phyloP scores from a whole-genome alignment of 1,139 yeast genomes.

The Saccharomyces hybrid region DNA sequence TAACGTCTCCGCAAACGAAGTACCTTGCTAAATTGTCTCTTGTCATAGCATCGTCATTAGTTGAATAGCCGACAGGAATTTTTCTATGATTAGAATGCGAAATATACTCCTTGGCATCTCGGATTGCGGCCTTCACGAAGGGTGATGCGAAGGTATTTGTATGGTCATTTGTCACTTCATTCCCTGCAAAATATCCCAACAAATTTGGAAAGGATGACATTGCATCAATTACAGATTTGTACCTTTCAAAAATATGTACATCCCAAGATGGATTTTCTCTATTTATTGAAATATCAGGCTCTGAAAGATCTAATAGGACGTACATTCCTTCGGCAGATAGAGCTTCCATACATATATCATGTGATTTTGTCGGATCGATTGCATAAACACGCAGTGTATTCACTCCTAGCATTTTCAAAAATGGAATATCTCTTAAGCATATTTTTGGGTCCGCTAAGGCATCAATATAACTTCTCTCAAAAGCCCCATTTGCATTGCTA shows the following conservation, averaged over 20 bases:
- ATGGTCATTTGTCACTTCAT: constrained; percentile 49
- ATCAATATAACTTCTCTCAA: no score
- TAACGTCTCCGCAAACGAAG: constrained; percentile 39
- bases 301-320: constrained; percentile 48
- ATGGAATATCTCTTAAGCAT: constrained; percentile 48
- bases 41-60: constrained; percentile 52
- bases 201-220: constrained; percentile 44
- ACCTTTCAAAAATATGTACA: constrained; percentile 60
- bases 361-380: constrained; percentile 43
- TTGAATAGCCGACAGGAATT: constrained; percentile 57
- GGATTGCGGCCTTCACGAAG: constrained; percentile 53
- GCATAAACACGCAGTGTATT: constrained; percentile 55
- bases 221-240: constrained; percentile 48
- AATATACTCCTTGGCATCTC: constrained; percentile 49
- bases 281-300: constrained; percentile 45
- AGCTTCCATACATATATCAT: constrained; percentile 50
- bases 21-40: no score
- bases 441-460: no score
- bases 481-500: no score
- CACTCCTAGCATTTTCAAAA: no score
- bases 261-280: constrained; percentile 47
- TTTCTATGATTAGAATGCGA: no score
- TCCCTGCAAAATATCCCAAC: constrained; percentile 55
- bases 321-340: constrained; percentile 49
- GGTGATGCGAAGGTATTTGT: constrained; percentile 48